Base-by-base conservation (phyloP, 2,329 filamentous ascomycete genomes). In the Aspergillus ustus region DNA sequence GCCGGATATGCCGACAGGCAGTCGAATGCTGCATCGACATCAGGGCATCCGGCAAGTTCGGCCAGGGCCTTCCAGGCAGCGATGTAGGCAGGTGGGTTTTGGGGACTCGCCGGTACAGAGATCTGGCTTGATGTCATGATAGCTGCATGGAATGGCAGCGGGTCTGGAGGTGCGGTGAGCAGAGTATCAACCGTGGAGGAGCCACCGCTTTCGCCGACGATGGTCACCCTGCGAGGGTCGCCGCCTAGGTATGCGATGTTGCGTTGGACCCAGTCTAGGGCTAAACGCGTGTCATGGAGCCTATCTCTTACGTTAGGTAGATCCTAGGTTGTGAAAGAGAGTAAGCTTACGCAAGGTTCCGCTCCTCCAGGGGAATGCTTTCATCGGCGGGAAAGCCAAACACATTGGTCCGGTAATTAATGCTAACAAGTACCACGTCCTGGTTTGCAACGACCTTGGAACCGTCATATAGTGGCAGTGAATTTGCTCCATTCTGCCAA, bases 321-420 rank as follows among this genome's bases (percentile, higher is more conserved):
- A 15, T 37, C 13, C 31, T 11, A n/a, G n/a, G n/a, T n/a, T 37
- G 8, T 40, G 5, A 13, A 40, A 1, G 2, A 2, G 20, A 8
- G 20, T 4, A n/a, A n/a, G 20, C 22, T 50, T 29, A 40, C 34
- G 34, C 34, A 15, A 40, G 34, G 11, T 40, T 40, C 34, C 34
- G 34, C 34, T 40, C 34, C 34, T 40, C 34, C 8, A 40, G 34
- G 11, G 34, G 34, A 40, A 40, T 40, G 34, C 34, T 40, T 40
- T 49, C 20, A 40, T 37, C 43, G 17, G 51, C 46, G 4, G 34
- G 37, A 11, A 54, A 54, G 2, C 57, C 66, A 55, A 69, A 76
- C 19, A 75, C 62, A 52, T 76, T 75, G 2, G 45, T 28, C 4
- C 57, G 51, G 8, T 54, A 60, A 22, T 60, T 60, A n/a, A 54